These are phyloP conservation scores for Termitomyces sp. DNA, from an alignment of 768 basidiomycete species.

Conservation along the genomic window DNA sequence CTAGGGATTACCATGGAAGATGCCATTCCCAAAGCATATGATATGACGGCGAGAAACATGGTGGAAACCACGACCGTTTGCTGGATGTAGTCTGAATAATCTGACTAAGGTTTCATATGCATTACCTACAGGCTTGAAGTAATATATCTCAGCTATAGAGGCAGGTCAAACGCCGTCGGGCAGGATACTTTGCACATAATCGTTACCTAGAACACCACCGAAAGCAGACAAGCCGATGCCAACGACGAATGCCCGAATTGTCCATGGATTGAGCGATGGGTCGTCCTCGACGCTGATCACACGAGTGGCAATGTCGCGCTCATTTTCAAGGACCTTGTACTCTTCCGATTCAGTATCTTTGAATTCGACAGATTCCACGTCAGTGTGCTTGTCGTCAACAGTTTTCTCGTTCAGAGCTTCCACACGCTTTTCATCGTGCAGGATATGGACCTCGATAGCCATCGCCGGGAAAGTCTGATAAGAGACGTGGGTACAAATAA, in stretches of 20 bases:
- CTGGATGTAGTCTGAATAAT: constrained; percentile 19
- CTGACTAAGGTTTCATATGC: background rate
- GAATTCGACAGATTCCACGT: constrained; percentile 25
- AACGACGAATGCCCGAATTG: constrained; percentile 39
- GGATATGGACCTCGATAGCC: background rate
- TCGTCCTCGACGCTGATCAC: constrained; percentile 42
- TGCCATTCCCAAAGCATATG: constrained; percentile 41
- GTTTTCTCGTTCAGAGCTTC: constrained; percentile 18
- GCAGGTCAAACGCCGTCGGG: constrained; percentile 4
- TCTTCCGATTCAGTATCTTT: constrained; percentile 17
- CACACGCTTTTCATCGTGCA: constrained; percentile 4
- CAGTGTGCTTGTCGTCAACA: constrained; percentile 22
- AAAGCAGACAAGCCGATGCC: constrained; percentile 42
- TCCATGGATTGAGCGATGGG: constrained; percentile 38
- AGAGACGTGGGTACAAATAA: background rate
- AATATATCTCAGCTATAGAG: constrained; percentile 47
- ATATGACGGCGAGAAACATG: constrained; percentile 48
- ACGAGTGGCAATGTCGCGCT: constrained; percentile 41
- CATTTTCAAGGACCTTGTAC: constrained; percentile 31
- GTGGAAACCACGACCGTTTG: constrained; percentile 46
- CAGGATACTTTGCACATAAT: constrained; percentile 1
- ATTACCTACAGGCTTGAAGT: constrained; percentile 46
- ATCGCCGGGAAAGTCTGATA: background rate
- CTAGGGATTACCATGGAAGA: constrained; percentile 43
- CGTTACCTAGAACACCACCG: constrained; percentile 41